These are phyloP conservation scores for Mycena vulgaris DNA, from an alignment of 768 basidiomycete genomes.

Conservation along the genomic window DNA sequence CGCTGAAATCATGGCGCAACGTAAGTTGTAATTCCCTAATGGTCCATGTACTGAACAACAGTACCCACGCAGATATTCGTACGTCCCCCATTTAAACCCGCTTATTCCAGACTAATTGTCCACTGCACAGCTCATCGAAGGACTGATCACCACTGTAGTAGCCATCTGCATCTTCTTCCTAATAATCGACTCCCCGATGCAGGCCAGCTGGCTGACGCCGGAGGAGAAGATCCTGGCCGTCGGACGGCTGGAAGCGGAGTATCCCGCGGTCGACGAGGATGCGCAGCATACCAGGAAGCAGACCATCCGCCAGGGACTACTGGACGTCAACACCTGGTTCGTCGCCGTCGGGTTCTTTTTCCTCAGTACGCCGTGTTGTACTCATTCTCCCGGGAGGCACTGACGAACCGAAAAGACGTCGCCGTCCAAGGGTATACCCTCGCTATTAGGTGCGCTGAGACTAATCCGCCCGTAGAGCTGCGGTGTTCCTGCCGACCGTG, in stretches of 20 bases:
- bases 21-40: not conserved
- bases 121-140: conserved; percentile 11
- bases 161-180: conserved; percentile 14
- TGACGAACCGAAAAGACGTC: conserved; percentile 3
- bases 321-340: conserved; percentile 17
- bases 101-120: not conserved
- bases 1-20: conserved; percentile 17
- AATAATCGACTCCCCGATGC: conserved; percentile 7
- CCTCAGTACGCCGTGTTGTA: conserved; percentile 9
- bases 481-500: conserved; percentile 13
- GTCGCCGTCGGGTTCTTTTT: conserved; percentile 11
- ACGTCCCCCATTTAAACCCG: not conserved
- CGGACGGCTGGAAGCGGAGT: conserved; percentile 18
- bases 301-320: conserved; percentile 10
- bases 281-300: conserved; percentile 14
- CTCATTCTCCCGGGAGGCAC: too few species aligned
- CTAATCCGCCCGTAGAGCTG: too few species aligned
- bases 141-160: conserved; percentile 14
- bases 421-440: conserved; percentile 21
- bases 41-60: not conserved
- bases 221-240: conserved; percentile 21
- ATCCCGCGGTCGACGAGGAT: conserved; percentile 12
- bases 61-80: conserved; percentile 1
- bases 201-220: conserved; percentile 14
- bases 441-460: too few species aligned